Base-by-base conservation (phyloP, 352 stramenopile genomes). In the Pythium grandisporangium region DNA sequence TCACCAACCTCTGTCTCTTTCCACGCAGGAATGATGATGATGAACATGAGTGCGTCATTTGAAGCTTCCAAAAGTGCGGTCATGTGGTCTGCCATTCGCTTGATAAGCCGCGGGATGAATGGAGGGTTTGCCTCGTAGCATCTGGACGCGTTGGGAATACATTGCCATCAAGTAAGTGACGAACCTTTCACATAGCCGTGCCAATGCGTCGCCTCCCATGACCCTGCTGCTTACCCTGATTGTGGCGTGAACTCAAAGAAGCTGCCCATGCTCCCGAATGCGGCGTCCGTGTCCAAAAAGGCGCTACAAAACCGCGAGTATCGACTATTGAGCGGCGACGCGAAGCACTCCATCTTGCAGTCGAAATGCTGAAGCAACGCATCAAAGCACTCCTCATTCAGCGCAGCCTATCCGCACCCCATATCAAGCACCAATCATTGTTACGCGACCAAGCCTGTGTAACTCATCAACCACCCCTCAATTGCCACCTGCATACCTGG, bases 71-170 rank as follows among this genome's bases (percentile, higher is more conserved):
- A 63, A 30, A 89, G 77, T 35, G 46, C 73, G 19, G 75, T 77
- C 74, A 96, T 95, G 55, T 93, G 85, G 14, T 84, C 58, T 26
- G 72, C 76, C 81, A 97, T 96, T 12, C 65, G 63, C 48, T 85
- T 76, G 50, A 98, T 97, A 30, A 98, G 63, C 45, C 81, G 70
- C 17, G 88, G 83, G 37, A 96, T 90, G 63, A 98, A 98, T 3
- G 93, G 93, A 39, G 93, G 93, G 67, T 98, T 98, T 8, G 89
- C 92, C 69, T 98, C 86, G 49, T 87, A 98, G 47, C 75, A 86
- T 25, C 68, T 83, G n/a, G n/a, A n/a, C n/a, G n/a, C n/a, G n/a
- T n/a, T n/a, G n/a, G n/a, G n/a, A n/a, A n/a, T n/a, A n/a, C n/a
- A n/a, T n/a, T n/a, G n/a, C n/a, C n/a, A n/a, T n/a, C n/a, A n/a